These are phyloP conservation scores for Anacardium occidentale DNA, from an alignment of 345 rosid species.

Conservation along the genomic window DNA sequence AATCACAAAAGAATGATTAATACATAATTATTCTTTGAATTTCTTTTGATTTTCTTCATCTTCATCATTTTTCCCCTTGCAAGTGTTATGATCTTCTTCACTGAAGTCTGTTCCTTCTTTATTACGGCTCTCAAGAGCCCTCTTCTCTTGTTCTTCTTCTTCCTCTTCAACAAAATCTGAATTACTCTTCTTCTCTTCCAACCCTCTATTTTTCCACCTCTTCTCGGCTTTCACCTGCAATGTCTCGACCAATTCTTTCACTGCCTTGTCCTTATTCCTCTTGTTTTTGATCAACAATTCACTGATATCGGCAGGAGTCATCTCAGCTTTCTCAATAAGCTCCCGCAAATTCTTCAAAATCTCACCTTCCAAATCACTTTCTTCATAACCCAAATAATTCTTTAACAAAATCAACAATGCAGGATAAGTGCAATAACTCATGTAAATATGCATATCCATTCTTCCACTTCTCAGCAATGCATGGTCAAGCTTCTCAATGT, in stretches of 20 bases:
- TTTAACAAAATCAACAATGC: conserved; percentile 66
- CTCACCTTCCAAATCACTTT: conserved; percentile 28
- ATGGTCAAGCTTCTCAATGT: conserved; percentile 84
- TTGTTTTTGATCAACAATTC: conserved; percentile 77
- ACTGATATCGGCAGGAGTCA: conserved; percentile 94
- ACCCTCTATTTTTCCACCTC: conserved; percentile 35
- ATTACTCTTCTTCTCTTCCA: conserved; percentile 21
- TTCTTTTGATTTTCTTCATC: conserved; percentile 31
- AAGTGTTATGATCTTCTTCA: conserved; percentile 25
- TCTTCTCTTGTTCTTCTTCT: conserved; percentile 75
- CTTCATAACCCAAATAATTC: conserved; percentile 61
- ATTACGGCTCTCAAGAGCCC: conserved; percentile 70
- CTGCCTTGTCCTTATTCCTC: conserved; percentile 51
- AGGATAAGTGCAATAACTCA: conserved; percentile 72
- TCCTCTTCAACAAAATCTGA: conserved; percentile 32
- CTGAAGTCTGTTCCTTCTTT: conserved; percentile 32
- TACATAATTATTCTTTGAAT: conserved; percentile 20
- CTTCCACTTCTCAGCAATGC: conserved; percentile 91
- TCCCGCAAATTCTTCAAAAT: conserved; percentile 43
- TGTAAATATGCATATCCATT: conserved; percentile 94
- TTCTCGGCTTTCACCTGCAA: conserved; percentile 48
- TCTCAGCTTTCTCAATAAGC: conserved; percentile 61
- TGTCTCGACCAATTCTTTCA: conserved; percentile 50
- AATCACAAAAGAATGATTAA: neutral
- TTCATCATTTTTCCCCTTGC: conserved; percentile 29